Percentiles rank a stretch among this genome's conserved stretches.
Conservation (phyloP, 352 stramenopile species). For the Aphanomyces invadans region DNA sequence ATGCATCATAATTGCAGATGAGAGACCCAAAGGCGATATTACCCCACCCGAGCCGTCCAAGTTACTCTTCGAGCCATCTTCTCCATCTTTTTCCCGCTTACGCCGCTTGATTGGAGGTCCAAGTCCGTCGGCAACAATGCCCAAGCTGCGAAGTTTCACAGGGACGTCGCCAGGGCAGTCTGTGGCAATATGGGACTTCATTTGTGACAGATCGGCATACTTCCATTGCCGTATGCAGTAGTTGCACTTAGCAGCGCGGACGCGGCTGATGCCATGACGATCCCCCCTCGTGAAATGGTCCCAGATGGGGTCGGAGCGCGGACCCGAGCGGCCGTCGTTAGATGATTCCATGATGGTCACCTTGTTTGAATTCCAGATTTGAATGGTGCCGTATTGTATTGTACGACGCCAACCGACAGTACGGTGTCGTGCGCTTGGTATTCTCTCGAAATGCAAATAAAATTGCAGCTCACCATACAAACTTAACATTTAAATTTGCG, state of each 20-base stretch:
- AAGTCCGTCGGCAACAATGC: constrained; percentile 20
- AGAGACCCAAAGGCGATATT: constrained; percentile 14
- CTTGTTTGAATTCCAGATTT: constrained; percentile 4
- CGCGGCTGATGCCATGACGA: constrained; percentile 22
- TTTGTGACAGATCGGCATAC: constrained; percentile 22
- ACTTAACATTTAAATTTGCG: background rate
- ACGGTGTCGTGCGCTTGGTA: too few relatives aligned
- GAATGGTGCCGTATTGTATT: constrained; percentile 5
- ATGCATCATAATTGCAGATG: constrained; percentile 1
- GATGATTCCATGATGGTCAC: background rate
- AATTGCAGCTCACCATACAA: background rate
- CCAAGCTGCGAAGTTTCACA: constrained; percentile 21
- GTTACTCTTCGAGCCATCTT: background rate
- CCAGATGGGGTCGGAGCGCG: constrained; percentile 22
- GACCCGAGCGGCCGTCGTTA: constrained; percentile 19
- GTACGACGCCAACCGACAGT: background rate
- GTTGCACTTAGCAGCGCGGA: constrained; percentile 25
- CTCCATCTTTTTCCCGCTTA: constrained; percentile 19
- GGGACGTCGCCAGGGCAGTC: constrained; percentile 24
- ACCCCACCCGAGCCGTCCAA: background rate
- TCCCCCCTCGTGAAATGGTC: constrained; percentile 23
- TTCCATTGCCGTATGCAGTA: constrained; percentile 24
- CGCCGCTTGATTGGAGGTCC: constrained; percentile 23
- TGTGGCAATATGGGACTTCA: constrained; percentile 24
- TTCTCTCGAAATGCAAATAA: too few relatives aligned